Conservation (phyloP, 169 alveolate genomes). For the Plasmodium ovale region DNA sequence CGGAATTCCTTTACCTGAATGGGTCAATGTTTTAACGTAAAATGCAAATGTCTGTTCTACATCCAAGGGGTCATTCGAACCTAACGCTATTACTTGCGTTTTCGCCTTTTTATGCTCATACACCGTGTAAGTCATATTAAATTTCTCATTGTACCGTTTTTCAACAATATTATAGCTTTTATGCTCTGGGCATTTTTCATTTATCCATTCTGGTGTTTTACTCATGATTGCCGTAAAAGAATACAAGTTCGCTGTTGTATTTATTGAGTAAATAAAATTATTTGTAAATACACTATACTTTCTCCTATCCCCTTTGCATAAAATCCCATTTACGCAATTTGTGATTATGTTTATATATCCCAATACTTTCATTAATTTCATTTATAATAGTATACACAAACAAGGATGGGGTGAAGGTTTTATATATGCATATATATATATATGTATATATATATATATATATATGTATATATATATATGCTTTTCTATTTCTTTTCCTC, state of each 20-base stretch:
- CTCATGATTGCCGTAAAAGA: slow-evolving; percentile 57
- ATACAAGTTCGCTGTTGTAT: slow-evolving; percentile 15
- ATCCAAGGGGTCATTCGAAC: slow-evolving; percentile 72
- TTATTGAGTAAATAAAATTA: slow-evolving; percentile 33
- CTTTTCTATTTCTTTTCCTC: too few species aligned
- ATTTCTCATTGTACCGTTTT: slow-evolving; percentile 54
- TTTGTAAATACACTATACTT: slow-evolving; percentile 52
- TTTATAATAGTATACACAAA: slow-evolving; percentile 17
- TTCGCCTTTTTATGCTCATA: slow-evolving; percentile 75
- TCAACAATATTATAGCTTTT: slow-evolving; percentile 52
- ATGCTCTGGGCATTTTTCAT: slow-evolving; percentile 74
- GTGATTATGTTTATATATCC: slow-evolving; percentile 68
- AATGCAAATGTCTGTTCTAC: slow-evolving; percentile 64
- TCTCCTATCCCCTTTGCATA: slow-evolving; percentile 44
- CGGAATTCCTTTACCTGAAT: slow-evolving; percentile 84
- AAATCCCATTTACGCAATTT: slow-evolving; percentile 52
- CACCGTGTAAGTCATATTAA: slow-evolving; percentile 62
- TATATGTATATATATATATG: too few species aligned
- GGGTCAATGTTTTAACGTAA: slow-evolving; percentile 73
- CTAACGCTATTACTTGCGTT: slow-evolving; percentile 71
- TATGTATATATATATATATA: too few species aligned
- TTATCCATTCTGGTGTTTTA: slow-evolving; percentile 69
- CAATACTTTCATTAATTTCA: slow-evolving; percentile 72
- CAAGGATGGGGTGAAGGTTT: background rate
- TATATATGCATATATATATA: background rate